phyloP scores from a whole-genome alignment of 306 rosid species.

The Clitoria ternatea region DNA sequence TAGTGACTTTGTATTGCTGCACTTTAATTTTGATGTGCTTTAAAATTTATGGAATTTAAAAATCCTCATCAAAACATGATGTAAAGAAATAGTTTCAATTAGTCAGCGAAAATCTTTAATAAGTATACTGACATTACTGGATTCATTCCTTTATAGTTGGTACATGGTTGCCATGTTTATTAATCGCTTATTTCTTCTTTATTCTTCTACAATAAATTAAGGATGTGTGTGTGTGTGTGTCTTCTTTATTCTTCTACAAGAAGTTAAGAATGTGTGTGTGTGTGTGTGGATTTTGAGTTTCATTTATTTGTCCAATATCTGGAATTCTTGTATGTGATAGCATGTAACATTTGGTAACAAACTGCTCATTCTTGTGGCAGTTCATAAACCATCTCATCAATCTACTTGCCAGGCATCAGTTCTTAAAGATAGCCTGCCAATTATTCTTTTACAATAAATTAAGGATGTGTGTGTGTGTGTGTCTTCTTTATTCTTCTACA shows the following conservation, averaged over 20 bases:
- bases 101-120: neutral
- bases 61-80: neutral
- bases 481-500: too few species aligned
- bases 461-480: too few species aligned
- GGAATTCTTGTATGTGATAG: neutral
- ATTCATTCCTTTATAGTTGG: neutral
- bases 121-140: neutral
- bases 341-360: constrained; percentile 7
- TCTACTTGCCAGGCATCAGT: constrained; percentile 91
- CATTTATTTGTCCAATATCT: constrained; percentile 1
- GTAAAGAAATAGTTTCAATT: neutral
- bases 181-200: too few species aligned
- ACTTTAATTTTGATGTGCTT: neutral
- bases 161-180: neutral
- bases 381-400: constrained; percentile 89
- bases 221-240: too few species aligned
- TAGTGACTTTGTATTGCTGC: neutral
- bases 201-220: too few species aligned
- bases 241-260: too few species aligned
- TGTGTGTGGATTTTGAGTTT: constrained; percentile 1
- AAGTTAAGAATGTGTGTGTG: too few species aligned
- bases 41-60: neutral
- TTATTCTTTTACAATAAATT: too few species aligned
- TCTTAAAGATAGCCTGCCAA: constrained; percentile 85
- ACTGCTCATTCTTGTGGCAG: constrained; percentile 41